Conservation (phyloP, 2,329 filamentous ascomycete genomes). For the Talaromyces marneffei region DNA sequence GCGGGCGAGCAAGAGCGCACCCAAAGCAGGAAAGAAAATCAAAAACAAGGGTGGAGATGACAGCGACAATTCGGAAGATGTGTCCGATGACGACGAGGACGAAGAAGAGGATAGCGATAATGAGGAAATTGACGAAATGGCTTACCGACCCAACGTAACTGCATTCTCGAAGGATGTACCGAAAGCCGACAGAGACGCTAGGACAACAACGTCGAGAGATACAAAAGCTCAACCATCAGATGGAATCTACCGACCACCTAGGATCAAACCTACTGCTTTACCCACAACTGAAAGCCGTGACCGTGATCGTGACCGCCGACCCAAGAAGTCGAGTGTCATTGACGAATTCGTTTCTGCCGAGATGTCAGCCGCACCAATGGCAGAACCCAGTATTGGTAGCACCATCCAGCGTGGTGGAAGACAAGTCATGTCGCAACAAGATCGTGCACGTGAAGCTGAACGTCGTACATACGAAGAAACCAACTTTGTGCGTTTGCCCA, state of each 20-base stretch:
- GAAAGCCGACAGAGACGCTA: slow-evolving; percentile 20
- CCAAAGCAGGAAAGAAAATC: slow-evolving; percentile 22
- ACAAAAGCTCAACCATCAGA: slow-evolving; percentile 37
- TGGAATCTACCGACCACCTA: slow-evolving; percentile 82
- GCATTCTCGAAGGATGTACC: slow-evolving; percentile 40
- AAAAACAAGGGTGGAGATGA: slow-evolving; percentile 36
- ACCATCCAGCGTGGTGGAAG: slow-evolving; percentile 77
- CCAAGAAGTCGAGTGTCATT: slow-evolving; percentile 72
- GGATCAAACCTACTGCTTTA: slow-evolving; percentile 81
- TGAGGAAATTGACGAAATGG: slow-evolving; percentile 53
- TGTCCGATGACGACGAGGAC: slow-evolving; percentile 51
- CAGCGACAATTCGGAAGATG: slow-evolving; percentile 41
- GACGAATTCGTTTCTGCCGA: slow-evolving; percentile 89
- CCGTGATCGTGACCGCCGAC: slow-evolving; percentile 49
- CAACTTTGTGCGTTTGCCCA: slow-evolving; percentile 83
- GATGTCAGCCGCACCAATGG: slow-evolving; percentile 71
- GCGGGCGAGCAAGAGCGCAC: slow-evolving; percentile 20
- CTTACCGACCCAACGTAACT: slow-evolving; percentile 57
- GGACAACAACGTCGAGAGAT: slow-evolving; percentile 16
- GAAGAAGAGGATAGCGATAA: slow-evolving; percentile 33
- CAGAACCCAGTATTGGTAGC: slow-evolving; percentile 85
- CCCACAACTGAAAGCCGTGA: slow-evolving; percentile 53
- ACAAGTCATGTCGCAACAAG: slow-evolving; percentile 67
- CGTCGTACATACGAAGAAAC: slow-evolving; percentile 81
- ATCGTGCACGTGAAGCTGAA: slow-evolving; percentile 73